Percentiles rank a stretch among this genome's conserved stretches.
Conservation (phyloP, 148 eudicot species). For the Arctostaphylos glauca region DNA sequence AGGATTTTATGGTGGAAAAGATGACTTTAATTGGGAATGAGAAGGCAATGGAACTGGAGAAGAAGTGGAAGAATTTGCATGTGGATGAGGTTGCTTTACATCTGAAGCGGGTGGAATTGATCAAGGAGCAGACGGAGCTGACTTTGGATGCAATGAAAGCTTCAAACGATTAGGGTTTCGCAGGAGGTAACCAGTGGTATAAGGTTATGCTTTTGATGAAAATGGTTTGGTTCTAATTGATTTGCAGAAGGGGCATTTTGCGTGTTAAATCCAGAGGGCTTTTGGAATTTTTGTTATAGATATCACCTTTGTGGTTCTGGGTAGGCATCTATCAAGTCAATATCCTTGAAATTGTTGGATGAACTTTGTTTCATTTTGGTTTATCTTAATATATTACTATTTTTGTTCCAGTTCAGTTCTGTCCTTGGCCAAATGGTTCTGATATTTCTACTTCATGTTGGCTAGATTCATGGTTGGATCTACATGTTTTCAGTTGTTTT, state of each 20-base stretch:
- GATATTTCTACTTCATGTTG: background rate
- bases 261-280: background rate
- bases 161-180: background rate
- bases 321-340: background rate
- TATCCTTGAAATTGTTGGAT: background rate
- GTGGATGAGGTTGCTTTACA: constrained; percentile 23
- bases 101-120: constrained; percentile 17
- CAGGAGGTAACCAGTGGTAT: background rate
- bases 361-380: background rate
- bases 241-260: background rate
- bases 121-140: constrained; percentile 25
- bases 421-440: background rate
- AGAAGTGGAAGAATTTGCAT: constrained; percentile 36
- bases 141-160: constrained; percentile 24
- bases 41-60: constrained; percentile 38
- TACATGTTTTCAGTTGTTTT: no score
- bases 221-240: background rate
- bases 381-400: background rate
- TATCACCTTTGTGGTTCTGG: background rate
- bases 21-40: constrained; percentile 28
- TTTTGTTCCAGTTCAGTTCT: background rate
- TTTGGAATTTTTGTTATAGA: background rate
- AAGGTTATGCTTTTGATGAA: background rate
- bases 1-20: constrained; percentile 12
- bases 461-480: background rate